Evolutionary conservation across 2,329 filamentous ascomycete species (phyloP).

Genomic region (Phoma herbarum): DNA sequence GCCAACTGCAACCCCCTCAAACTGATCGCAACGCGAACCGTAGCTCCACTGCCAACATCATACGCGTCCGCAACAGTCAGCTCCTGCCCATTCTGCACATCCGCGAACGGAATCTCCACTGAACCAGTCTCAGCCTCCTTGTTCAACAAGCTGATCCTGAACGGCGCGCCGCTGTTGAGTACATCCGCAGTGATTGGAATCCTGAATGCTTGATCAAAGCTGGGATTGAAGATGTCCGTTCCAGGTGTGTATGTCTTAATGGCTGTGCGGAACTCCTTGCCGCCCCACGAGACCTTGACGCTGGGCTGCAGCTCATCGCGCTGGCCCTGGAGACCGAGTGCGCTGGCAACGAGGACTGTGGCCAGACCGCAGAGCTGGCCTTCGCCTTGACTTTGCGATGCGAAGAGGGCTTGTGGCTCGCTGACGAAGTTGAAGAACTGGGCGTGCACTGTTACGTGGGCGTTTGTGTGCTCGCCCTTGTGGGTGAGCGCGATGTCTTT

Average conservation of each 20-base stretch:
- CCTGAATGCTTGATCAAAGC: conserved; percentile 58
- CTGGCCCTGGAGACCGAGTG: conserved; percentile 53
- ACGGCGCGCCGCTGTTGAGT: conserved; percentile 31
- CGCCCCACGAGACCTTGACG: conserved; percentile 56
- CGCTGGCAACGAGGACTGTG: conserved; percentile 57
- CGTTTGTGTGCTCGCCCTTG: conserved; percentile 51
- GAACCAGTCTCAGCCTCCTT: conserved; percentile 38
- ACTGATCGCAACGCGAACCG: conserved; percentile 37
- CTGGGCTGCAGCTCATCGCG: conserved; percentile 58
- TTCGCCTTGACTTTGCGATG: conserved; percentile 33
- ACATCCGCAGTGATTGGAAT: conserved; percentile 53
- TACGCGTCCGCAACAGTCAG: conserved; percentile 32
- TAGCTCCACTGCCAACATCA: conserved; percentile 39
- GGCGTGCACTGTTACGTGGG: conserved; percentile 50
- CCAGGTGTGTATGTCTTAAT: conserved; percentile 57
- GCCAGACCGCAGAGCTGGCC: conserved; percentile 53
- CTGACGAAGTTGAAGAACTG: conserved; percentile 56
- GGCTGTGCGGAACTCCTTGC: conserved; percentile 54
- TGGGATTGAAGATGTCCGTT: conserved; percentile 59
- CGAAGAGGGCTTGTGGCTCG: conserved; percentile 46
- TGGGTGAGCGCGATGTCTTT: conserved; percentile 53
- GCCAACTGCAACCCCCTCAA: conserved; percentile 36
- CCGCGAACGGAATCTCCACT: conserved; percentile 38
- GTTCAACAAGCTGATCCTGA: conserved; percentile 43
- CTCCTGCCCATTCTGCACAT: conserved; percentile 36